A percentile compares a stretch with the other conserved stretches of the same genome.
Conservation (phyloP, 805 yeast genomes). For the Saccharomycopsis selenospora region DNA sequence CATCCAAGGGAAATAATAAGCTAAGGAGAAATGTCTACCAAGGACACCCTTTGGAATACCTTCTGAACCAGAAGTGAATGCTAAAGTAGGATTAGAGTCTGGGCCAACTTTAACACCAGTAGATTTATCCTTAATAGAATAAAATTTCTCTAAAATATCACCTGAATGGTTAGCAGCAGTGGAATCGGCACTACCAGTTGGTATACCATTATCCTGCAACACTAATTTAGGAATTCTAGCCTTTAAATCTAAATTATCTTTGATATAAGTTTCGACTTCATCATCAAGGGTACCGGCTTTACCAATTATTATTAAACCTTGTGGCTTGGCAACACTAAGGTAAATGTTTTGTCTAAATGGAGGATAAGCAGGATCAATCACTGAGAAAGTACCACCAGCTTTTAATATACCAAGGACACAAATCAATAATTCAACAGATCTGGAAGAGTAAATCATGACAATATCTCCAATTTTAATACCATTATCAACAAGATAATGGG, state of each 20-base stretch:
- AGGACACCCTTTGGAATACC: conserved; percentile 98
- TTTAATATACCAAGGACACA: conserved; percentile 97
- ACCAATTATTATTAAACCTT: conserved; percentile 79
- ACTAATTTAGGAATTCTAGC: conserved; percentile 73
- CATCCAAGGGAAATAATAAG: conserved; percentile 99
- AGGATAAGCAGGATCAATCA: conserved; percentile 98
- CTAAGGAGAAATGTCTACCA: conserved; percentile 94
- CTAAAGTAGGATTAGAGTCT: conserved; percentile 91
- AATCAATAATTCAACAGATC: conserved; percentile 95
- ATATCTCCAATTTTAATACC: conserved; percentile 90
- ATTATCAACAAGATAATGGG: conserved; percentile 71
- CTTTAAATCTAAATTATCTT: conserved; percentile 61
- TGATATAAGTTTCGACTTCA: conserved; percentile 71
- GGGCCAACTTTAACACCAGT: conserved; percentile 96
- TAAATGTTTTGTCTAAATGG: conserved; percentile 96
- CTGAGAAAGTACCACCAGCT: conserved; percentile 98
- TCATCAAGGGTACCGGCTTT: conserved; percentile 82
- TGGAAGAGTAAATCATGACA: conserved; percentile 94
- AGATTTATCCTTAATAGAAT: conserved; percentile 42
- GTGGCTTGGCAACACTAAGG: conserved; percentile 87
- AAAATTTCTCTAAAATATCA: conserved; percentile 47
- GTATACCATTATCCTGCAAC: conserved; percentile 65
- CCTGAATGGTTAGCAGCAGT: conserved; percentile 25
- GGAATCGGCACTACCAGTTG: conserved; percentile 47
- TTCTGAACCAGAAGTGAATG: conserved; percentile 96